Base-by-base conservation (phyloP, 208 protist genomes). In the Crithidia mellificae region DNA sequence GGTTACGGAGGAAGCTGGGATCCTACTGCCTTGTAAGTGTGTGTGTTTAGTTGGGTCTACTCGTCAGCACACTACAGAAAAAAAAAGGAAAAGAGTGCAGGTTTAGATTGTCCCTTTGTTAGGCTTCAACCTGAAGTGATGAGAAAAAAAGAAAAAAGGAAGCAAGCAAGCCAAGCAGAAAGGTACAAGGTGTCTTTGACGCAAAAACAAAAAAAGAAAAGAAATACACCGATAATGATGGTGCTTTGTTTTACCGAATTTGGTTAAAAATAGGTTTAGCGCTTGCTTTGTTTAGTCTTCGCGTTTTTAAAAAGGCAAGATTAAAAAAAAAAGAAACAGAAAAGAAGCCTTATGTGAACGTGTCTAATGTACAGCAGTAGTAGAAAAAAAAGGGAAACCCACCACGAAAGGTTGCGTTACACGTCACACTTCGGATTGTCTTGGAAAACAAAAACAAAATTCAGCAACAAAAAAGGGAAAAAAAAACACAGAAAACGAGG, bases 361-460 rank as follows among this genome's bases (percentile, higher is more conserved):
- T 30, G 51, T 34, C 24, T 63, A 20, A 32, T 57, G 25, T 47
- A 57, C 52, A 57, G n/a, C 8, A 49, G n/a, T 15, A n/a, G 39
- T 44, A 44, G 14, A 19, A 29, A 49, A 29, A 34, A 49, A 44
- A 11, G 27, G 9, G 20, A 41, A 12, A 12, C 36, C 36, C 36
- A n/a, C 41, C 41, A 12, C 12, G 2, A 49, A 44, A 44, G 17
- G 24, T n/a, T 27, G 32, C 55, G 52, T 25, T 57, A 32, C 52
- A 57, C 52, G 52, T 57, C 52, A 43, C 52, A 22, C 19, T 7
- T 44, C 29, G 52, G 27, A 43, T 43, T 27, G 8, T 27, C 4
- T n/a, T 46, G 8, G 41, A 46, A 46, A 6, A 2, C 41, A 47
- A 34, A 61, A 44, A 32, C 29, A 61, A 61, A 61, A 49, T 34